Evolutionary conservation across 2,329 filamentous ascomycete species (phyloP), one percentile per base, ranked within the genome.

Genomic region (Nemania bipapillata): DNA sequence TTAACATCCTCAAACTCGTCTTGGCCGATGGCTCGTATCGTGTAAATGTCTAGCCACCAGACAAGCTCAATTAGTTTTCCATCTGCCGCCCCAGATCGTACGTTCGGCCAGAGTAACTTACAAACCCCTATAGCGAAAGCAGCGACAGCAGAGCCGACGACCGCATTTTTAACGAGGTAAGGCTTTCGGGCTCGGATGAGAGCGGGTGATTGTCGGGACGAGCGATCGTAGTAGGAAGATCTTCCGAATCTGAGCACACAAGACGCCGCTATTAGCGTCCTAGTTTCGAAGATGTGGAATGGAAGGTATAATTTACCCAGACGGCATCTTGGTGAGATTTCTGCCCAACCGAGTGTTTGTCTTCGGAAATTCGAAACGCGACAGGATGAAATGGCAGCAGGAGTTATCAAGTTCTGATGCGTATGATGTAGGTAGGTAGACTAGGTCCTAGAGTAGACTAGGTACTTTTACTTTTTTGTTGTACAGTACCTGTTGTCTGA

Each of bases 1-100:
- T 93, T 90, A 75, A 98, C 94, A 79, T 99, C 96, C 66, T 94
- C 92, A 83, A 99, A 99, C 74, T 97, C 93, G 81, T 98, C 96
- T 82, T 98, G 96, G 50, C 95, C 93, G 77, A 99, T 92, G 63
- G 93, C 93, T 73, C 86, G 88, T 78, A 99, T 91, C 3, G 87
- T 89, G 77, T 89, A 89, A 73, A 82, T 82, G 75, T 89, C 87
- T 89, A 65, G 53, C 15, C 32, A 60, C 37, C 35, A 45, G 40
- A 49, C 12, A 60, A 11, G 15, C 8, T 53, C 15, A 45, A 55
- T 69, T 54, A 71, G 63, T 56, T 62, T 40, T 42, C 20, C 24
- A 30, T 61, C 11, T 4, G n/a, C 9, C 35, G 61, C 42, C 20
- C n/a, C 32, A 50, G 26, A 15, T 50, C 12, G 47, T 45, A 42